phyloP scores from a whole-genome alignment of 495 filamentous ascomycete species.

The Penicillium turbatum region DNA sequence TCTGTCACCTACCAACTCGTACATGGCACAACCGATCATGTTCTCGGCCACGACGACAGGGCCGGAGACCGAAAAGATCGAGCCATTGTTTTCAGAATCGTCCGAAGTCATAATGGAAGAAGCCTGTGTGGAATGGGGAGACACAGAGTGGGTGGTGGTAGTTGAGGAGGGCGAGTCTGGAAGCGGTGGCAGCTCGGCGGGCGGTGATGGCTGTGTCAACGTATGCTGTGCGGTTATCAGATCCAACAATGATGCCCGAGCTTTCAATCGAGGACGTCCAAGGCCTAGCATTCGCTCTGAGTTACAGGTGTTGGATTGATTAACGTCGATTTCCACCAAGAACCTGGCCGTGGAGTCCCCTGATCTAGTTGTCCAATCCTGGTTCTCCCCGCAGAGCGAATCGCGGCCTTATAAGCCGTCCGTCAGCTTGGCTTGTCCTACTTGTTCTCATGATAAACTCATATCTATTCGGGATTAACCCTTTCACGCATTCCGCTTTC shows the following conservation, averaged over 20 bases:
- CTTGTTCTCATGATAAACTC: background rate
- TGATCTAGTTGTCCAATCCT: conserved; percentile 9
- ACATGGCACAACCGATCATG: conserved; percentile 99
- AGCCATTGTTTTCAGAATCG: conserved; percentile 53
- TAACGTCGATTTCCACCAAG: background rate
- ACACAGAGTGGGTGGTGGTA: conserved; percentile 36
- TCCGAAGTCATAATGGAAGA: conserved; percentile 58
- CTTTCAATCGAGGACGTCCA: conserved; percentile 56
- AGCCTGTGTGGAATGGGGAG: conserved; percentile 32
- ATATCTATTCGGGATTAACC: too few relatives aligned
- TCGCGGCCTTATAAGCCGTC: conserved; percentile 4
- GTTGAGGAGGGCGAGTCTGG: conserved; percentile 47
- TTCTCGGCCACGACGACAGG: conserved; percentile 96
- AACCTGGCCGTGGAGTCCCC: conserved; percentile 7
- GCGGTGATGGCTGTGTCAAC: conserved; percentile 36
- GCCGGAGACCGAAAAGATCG: conserved; percentile 54
- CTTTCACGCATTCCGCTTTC: too few relatives aligned
- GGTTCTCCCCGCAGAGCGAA: conserved; percentile 4
- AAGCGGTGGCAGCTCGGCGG: conserved; percentile 48
- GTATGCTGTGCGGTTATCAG: conserved; percentile 49
- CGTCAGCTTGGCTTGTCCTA: background rate
- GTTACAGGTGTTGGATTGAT: background rate
- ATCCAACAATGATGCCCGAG: conserved; percentile 69
- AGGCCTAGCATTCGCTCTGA: conserved; percentile 53
- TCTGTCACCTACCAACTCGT: conserved; percentile 74